A percentile compares a stretch with the other conserved stretches of the same genome.
Evolutionary conservation across 148 eudicot species (phyloP).

Genomic region (Vaccinium myrtillus): DNA sequence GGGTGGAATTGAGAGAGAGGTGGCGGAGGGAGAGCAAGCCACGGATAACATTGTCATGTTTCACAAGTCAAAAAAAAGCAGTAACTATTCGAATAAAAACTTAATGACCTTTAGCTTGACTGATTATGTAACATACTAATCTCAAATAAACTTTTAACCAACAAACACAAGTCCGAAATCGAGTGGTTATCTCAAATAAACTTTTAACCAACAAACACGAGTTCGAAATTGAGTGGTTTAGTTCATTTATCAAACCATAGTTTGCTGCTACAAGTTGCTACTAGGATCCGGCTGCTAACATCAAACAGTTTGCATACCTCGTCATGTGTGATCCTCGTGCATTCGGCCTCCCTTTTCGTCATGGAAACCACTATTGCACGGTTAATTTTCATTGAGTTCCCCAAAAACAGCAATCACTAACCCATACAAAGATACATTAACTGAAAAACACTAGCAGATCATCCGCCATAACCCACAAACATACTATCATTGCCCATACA

Average conservation of each 20-base stretch:
- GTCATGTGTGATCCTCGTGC: neutral
- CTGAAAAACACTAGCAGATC: neutral
- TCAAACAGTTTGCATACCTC: neutral
- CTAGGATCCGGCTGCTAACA: neutral
- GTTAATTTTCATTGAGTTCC: neutral
- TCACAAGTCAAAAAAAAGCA: neutral
- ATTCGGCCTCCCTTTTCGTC: neutral
- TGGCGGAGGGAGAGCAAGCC: neutral
- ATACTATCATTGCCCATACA: neutral
- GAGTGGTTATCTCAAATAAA: too few relatives aligned
- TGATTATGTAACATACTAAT: too few relatives aligned
- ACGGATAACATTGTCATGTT: constrained; percentile 1
- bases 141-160: too few relatives aligned
- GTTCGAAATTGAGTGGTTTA: too few relatives aligned
- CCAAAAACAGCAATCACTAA: neutral
- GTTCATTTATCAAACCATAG: too few relatives aligned
- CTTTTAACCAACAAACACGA: too few relatives aligned
- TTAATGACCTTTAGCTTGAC: too few relatives aligned
- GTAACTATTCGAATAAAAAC: too few relatives aligned
- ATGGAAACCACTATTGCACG: neutral
- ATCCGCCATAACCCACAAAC: neutral
- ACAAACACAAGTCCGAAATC: too few relatives aligned
- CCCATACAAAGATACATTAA: neutral
- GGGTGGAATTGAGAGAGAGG: neutral
- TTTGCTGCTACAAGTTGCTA: too few relatives aligned